Conservation (phyloP, 1,284 basidiomycete species). For the Rhodotorula sp. region DNA sequence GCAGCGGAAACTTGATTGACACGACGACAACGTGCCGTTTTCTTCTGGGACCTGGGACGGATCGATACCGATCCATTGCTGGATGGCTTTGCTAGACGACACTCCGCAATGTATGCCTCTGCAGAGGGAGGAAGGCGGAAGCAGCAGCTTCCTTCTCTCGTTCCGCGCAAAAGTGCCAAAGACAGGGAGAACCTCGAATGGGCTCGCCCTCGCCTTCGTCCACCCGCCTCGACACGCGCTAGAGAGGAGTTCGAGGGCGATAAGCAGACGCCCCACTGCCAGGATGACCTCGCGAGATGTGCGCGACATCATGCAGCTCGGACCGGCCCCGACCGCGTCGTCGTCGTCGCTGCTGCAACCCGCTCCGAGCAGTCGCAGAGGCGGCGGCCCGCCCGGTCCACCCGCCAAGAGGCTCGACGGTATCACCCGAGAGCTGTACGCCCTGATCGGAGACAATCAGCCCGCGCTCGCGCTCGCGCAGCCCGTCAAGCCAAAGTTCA, state of each 20-base stretch:
- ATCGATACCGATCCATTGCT: no score
- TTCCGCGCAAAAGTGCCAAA: no score
- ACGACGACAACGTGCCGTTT: no score
- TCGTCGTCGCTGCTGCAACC: constrained; percentile 7
- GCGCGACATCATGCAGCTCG: constrained; percentile 41
- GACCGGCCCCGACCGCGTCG: constrained; percentile 10
- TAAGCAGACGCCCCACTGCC: no score
- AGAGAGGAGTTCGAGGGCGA: no score
- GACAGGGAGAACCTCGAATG: no score
- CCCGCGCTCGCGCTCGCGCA: constrained; percentile 51
- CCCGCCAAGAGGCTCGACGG: constrained; percentile 62
- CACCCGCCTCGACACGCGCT: neutral
- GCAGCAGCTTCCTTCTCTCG: no score
- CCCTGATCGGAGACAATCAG: constrained; percentile 80
- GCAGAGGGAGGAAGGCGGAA: no score
- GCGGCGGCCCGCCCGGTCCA: constrained; percentile 23
- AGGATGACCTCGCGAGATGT: constrained; percentile 34
- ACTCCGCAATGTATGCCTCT: no score
- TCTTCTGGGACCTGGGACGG: no score
- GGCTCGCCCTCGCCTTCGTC: neutral
- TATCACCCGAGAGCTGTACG: constrained; percentile 87
- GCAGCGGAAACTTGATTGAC: no score
- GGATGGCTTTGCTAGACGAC: no score
- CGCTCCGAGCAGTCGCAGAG: constrained; percentile 2
- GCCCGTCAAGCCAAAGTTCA: constrained; percentile 68